phyloP scores from a whole-genome alignment of 2,329 filamentous ascomycete species.

The Hypoxylon sp. region DNA sequence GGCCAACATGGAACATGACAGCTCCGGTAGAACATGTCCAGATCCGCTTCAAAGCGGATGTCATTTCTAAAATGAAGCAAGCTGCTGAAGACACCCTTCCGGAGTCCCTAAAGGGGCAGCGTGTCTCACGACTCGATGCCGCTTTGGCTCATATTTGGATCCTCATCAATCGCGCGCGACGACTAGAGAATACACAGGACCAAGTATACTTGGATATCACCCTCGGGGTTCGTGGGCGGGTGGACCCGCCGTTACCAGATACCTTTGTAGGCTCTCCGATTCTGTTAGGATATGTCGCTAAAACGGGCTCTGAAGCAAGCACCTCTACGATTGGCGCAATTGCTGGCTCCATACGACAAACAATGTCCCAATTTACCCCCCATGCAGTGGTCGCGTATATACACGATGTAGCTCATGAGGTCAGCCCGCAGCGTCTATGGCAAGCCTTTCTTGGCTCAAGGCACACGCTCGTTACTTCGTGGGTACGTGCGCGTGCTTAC shows the following conservation, averaged over 20 bases:
- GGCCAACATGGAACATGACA: conserved; percentile 60
- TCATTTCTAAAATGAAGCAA: conserved; percentile 57
- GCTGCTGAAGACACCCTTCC: conserved; percentile 36
- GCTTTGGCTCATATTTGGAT: conserved; percentile 64
- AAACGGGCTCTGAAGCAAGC: conserved; percentile 36
- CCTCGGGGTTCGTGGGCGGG: conserved; percentile 58
- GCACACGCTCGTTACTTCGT: conserved; percentile 63
- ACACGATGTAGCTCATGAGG: conserved; percentile 61
- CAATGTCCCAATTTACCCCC: conserved; percentile 57
- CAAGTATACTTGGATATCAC: conserved; percentile 60
- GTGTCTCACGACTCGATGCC: conserved; percentile 62
- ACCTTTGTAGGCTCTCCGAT: conserved; percentile 63
- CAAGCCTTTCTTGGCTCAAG: conserved; percentile 60
- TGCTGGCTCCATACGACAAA: conserved; percentile 56
- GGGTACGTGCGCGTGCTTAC: conserved; percentile 58
- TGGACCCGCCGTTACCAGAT: conserved; percentile 59
- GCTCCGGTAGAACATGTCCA: conserved; percentile 54
- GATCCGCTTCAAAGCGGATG: conserved; percentile 58
- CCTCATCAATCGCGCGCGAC: conserved; percentile 60
- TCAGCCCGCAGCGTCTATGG: conserved; percentile 64
- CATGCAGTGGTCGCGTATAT: conserved; percentile 59
- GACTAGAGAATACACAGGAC: conserved; percentile 46
- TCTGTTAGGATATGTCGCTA: conserved; percentile 57
- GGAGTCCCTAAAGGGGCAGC: conserved; percentile 23
- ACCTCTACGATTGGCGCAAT: conserved; percentile 45